Percentiles rank a stretch among this genome's conserved stretches.
phyloP scores from a whole-genome alignment of 139 green algal species.

The Ostreobium quekettii region DNA sequence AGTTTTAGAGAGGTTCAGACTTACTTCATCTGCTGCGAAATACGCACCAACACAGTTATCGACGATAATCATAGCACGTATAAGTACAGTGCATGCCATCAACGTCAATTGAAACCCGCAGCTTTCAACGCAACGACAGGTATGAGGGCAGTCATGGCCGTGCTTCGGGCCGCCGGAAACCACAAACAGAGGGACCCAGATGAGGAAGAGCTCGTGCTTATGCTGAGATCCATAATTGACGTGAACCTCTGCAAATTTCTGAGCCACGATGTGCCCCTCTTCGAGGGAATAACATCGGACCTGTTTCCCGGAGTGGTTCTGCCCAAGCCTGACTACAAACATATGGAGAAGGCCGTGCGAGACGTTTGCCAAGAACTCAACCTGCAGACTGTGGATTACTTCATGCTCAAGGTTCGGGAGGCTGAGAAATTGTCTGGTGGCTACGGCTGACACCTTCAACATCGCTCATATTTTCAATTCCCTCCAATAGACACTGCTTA shows the following conservation, averaged over 20 bases:
- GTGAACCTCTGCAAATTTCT: slow-evolving; percentile 56
- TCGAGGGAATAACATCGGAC: slow-evolving; percentile 48
- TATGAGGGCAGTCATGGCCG: slow-evolving; percentile 39
- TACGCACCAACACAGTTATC: too few relatives aligned
- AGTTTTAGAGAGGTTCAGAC: too few relatives aligned
- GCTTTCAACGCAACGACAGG: too few relatives aligned
- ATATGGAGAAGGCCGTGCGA: slow-evolving; percentile 28
- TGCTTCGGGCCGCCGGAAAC: slow-evolving; percentile 39
- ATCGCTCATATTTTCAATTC: too few relatives aligned
- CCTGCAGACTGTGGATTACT: slow-evolving; percentile 59
- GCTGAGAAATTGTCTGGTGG: too few relatives aligned
- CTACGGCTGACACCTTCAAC: too few relatives aligned
- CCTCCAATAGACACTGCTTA: too few relatives aligned
- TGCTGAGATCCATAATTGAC: slow-evolving; percentile 48
- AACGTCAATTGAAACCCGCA: too few relatives aligned
- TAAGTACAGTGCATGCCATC: too few relatives aligned
- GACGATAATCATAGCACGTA: too few relatives aligned
- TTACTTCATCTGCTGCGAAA: too few relatives aligned
- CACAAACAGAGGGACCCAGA: slow-evolving; percentile 21
- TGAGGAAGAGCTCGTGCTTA: slow-evolving; percentile 37
- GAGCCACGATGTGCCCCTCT: slow-evolving; percentile 28
- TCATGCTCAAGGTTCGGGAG: slow-evolving; percentile 37
- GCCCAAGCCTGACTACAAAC: slow-evolving; percentile 32
- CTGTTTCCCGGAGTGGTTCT: slow-evolving; percentile 58
- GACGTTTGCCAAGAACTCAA: slow-evolving; percentile 32